Conservation (phyloP, 305 asterid genomes). For the Salvia sclarea region DNA sequence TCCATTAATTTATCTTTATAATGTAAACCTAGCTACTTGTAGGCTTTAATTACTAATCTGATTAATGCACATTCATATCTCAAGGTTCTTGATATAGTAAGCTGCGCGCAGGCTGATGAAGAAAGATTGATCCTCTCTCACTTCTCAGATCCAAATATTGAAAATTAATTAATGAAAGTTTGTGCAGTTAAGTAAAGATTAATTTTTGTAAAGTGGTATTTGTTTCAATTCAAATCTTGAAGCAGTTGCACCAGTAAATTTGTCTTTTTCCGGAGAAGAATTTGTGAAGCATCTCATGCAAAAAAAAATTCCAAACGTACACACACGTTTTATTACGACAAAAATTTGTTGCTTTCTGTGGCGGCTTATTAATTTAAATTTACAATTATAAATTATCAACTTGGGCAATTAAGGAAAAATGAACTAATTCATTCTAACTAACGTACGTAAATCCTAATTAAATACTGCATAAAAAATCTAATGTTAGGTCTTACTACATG, state of each 20-base stretch:
- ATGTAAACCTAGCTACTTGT: too few species aligned
- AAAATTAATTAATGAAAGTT: neutral
- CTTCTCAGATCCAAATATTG: neutral
- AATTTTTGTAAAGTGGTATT: neutral
- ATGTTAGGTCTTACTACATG: neutral
- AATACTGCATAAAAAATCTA: neutral
- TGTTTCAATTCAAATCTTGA: neutral
- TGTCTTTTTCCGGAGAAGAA: slow-evolving; percentile 33
- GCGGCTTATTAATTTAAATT: neutral
- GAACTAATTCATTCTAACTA: neutral
- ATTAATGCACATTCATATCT: too few species aligned
- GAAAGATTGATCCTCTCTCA: too few species aligned
- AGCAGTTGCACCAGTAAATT: slow-evolving; percentile 3
- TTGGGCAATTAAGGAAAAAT: neutral
- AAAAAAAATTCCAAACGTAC: slow-evolving; percentile 27
- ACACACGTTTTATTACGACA: neutral
- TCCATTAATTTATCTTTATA: too few species aligned
- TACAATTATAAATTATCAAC: neutral
- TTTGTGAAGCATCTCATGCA: slow-evolving; percentile 27
- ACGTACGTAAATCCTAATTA: neutral
- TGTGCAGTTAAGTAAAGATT: neutral
- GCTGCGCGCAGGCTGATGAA: too few species aligned
- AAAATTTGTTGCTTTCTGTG: neutral
- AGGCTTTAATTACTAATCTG: too few species aligned
- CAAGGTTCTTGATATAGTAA: too few species aligned